phyloP scores from a whole-genome alignment of 495 filamentous ascomycete genomes.

The Daldinia grandis region DNA sequence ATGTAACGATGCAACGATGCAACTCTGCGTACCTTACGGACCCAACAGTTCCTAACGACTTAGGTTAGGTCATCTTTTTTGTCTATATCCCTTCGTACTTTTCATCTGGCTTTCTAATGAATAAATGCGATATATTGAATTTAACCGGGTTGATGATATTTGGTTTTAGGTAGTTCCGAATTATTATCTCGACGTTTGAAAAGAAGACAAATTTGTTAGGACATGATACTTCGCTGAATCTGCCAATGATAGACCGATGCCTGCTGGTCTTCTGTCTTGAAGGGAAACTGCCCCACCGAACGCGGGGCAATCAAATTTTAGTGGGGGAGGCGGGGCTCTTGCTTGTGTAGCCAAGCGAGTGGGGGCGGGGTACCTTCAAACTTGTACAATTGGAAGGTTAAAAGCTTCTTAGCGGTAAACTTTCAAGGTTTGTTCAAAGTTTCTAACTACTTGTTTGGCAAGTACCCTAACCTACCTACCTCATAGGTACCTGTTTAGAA shows the following conservation, averaged over 20 bases:
- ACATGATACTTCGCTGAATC: constrained; percentile 10
- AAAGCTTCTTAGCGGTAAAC: too few species aligned
- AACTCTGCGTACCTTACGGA: constrained; percentile 22
- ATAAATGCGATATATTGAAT: constrained; percentile 5
- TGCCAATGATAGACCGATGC: constrained; percentile 34
- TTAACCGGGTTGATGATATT: constrained; percentile 21
- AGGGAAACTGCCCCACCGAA: constrained; percentile 17
- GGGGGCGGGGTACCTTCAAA: constrained; percentile 32
- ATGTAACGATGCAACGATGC: constrained; percentile 9
- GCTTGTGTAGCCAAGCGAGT: constrained; percentile 13
- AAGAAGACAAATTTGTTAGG: constrained; percentile 10
- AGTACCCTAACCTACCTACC: too few species aligned
- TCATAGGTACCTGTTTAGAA: too few species aligned
- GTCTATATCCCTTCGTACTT: background rate
- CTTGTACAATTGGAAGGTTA: background rate
- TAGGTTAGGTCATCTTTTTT: background rate
- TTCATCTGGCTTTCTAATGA: background rate
- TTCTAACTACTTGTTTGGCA: too few species aligned
- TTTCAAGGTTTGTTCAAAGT: too few species aligned
- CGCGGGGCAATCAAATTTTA: constrained; percentile 31
- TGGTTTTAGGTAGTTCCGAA: background rate
- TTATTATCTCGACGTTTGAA: background rate
- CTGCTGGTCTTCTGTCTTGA: constrained; percentile 1
- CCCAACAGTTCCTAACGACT: background rate
- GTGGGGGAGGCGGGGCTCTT: constrained; percentile 25